These are phyloP conservation scores for Diaporthe citrichinensis DNA, from an alignment of 2,329 filamentous ascomycete species.

Conservation along the genomic window DNA sequence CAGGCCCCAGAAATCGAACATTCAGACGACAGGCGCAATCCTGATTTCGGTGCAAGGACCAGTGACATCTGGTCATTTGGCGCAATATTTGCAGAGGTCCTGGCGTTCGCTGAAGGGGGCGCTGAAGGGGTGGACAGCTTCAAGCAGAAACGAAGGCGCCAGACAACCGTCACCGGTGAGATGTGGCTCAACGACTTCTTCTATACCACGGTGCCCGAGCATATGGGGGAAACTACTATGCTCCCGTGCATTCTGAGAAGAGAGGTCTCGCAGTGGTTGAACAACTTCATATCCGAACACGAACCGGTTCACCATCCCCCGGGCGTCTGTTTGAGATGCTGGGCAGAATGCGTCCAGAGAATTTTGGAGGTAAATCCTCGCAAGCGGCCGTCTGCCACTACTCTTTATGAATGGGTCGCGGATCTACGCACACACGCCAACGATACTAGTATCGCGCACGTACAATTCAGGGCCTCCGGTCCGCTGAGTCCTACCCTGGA, in stretches of 20 bases:
- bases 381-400: constrained; percentile 17
- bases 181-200: constrained; percentile 22
- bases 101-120: constrained; percentile 30
- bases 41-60: not conserved
- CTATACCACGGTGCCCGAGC: constrained; percentile 1
- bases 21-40: not conserved
- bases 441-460: not conserved
- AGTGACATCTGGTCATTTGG: constrained; percentile 41
- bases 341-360: constrained; percentile 27
- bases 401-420: constrained; percentile 15
- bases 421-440: constrained; percentile 1
- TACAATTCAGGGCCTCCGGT: not conserved
- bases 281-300: not conserved
- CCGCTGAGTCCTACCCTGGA: not conserved
- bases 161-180: not conserved
- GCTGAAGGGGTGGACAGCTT: constrained; percentile 9
- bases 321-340: constrained; percentile 29
- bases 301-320: not conserved
- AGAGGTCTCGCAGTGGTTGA: constrained; percentile 23
- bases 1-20: constrained; percentile 38
- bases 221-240: not conserved
- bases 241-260: not conserved
- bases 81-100: constrained; percentile 37
- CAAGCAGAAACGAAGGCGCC: not conserved
- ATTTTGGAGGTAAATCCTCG: constrained; percentile 30